Base-by-base conservation (phyloP, 2,329 filamentous ascomycete genomes). In the Pseudogymnoascus sp. region DNA sequence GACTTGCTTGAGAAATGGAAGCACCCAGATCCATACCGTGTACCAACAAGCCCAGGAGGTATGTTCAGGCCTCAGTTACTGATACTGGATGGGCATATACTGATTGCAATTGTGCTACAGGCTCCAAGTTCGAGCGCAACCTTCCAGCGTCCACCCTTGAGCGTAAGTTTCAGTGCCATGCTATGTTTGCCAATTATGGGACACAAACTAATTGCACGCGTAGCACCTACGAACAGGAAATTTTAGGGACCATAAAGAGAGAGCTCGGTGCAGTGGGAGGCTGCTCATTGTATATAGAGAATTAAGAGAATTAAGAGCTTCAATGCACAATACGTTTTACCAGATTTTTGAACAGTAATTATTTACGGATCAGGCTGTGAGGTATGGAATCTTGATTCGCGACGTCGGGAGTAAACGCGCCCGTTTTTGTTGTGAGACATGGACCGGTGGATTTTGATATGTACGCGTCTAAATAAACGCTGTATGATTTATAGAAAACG, bases 51-150 rank as follows among this genome's bases (percentile, higher is more conserved):
- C 40, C 95, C 95, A 10, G 95, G 95, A 82, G 95, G 93, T 95
- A 80, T 68, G 83, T 65, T 21, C 6, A n/a, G 5, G 29, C 7
- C 29, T 21, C 50, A 56, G 29, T 8, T 56, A 56, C 35, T 29
- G 16, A 56, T 14, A 35, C 21, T 13, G 62, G 53, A 16, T 31
- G 7, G 53, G 16, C 24, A 63, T 26, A 40, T 63, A 40, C 35
- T 35, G 19, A 42, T 35, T 42, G 26, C 21, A 38, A 69, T 59
- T 63, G 3, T 38, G 37, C 29, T 65, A 53, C 69, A 96, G 91
- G 92, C 69, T 96, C 91, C 68, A 97, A 97, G 82, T 97, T 89
- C 77, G 95, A 97, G 79, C 85, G 95, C 75, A 99, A 99, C 77
- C 76, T 97, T 62, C 90, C 91, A 35, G 83, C 85, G 64, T 92